Base-by-base conservation (phyloP, 805 yeast genomes). In the Sporopachydermia lactativora region DNA sequence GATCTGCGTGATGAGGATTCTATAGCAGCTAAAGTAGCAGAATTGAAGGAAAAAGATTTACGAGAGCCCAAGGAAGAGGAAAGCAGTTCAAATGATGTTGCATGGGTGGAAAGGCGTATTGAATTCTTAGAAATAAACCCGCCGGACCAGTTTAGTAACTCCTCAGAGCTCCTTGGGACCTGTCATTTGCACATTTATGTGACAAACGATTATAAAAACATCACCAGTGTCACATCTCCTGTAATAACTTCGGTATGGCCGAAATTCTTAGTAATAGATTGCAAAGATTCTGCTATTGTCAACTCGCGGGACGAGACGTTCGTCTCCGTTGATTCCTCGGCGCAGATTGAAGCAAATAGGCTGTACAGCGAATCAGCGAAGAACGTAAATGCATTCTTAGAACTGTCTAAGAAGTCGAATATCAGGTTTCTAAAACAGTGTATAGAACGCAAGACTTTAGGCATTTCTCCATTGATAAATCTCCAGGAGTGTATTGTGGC, bases 81-180 rank as follows among this genome's bases (percentile, higher is more conserved):
- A 24, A n/a, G 46, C 44, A 39, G 39, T 45, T 39, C 52, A 55
- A 5, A 43, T 50, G 15, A 50, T 50, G 16, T 52, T 41, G 31
- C 37, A 36, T 17, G 52, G 51, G 17, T 50, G 46, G 13, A 48
- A 50, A 11, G 39, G 13, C 41, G 41, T 15, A 47, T 45, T 8
- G 59, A 59, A 42, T 44, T 54, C 24, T 35, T 55, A 11, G 62
- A 59, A 42, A 60, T 47, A 19, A 47, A 49, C 18, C 52, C 58
- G 8, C 39, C 43, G 13, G 28, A 40, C 13, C n/a, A n/a, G n/a
- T n/a, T n/a, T n/a, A n/a, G n/a, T n/a, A 57, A 54, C 39, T 53
- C 60, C 3, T 39, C 42, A 15, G 55, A 52, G 18, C 60, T 52
- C 35, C 35, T 57, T 5, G 37, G 43, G n/a, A 41, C 37, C 17